phyloP scores from a whole-genome alignment of 306 rosid genomes.

The Phaseolus lunatus region DNA sequence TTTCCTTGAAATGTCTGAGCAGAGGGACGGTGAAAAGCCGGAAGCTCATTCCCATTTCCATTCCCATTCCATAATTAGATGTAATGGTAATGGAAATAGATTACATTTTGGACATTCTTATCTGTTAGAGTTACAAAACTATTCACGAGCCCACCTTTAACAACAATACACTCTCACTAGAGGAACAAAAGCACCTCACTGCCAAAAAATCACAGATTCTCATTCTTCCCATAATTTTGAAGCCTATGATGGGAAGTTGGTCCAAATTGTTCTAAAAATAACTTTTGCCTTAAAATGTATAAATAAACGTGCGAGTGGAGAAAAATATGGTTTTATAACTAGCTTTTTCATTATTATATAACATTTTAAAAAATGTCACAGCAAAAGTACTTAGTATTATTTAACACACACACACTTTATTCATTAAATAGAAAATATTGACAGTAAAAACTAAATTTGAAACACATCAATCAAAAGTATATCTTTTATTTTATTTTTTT shows the following conservation, averaged over 20 bases:
- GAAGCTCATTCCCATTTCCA: neutral
- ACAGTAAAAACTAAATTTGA: neutral
- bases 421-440: neutral
- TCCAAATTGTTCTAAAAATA: slow-evolving; percentile 3
- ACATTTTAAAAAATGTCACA: neutral
- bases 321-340: neutral
- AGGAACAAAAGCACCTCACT: neutral
- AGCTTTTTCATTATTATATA: neutral
- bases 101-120: slow-evolving; percentile 11
- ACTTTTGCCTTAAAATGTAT: neutral
- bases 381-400: neutral
- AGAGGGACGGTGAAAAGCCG: neutral
- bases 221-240: neutral
- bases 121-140: neutral
- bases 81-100: neutral
- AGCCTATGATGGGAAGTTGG: neutral
- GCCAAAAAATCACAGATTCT: neutral
- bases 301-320: neutral
- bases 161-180: neutral
- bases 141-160: neutral
- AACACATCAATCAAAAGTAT: neutral
- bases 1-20: slow-evolving; percentile 4
- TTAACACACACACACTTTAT: neutral
- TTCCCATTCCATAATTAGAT: neutral
- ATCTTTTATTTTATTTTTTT: neutral